phyloP scores from a whole-genome alignment of 2,329 filamentous ascomycete species.

The Zarea fungicola region DNA sequence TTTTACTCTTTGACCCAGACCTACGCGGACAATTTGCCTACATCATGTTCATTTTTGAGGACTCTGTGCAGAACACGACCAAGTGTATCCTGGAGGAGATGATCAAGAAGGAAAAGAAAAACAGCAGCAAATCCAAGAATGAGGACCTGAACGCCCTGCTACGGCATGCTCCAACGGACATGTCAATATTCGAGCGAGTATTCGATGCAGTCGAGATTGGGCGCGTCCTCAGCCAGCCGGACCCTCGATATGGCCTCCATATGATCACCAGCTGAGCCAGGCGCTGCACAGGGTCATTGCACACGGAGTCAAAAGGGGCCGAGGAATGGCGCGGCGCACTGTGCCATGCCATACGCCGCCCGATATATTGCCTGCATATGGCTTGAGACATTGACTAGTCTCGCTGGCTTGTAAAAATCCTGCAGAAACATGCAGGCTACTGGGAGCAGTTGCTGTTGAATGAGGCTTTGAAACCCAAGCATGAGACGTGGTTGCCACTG shows the following conservation, averaged over 20 bases:
- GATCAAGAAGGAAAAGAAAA: slow-evolving; percentile 43
- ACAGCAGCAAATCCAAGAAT: slow-evolving; percentile 24
- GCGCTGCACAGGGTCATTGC: slow-evolving; percentile 1
- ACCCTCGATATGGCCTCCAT: slow-evolving; percentile 49
- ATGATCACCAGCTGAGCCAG: slow-evolving; percentile 41
- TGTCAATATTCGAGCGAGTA: slow-evolving; percentile 48
- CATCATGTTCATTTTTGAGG: slow-evolving; percentile 61
- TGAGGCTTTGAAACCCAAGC: too few species aligned
- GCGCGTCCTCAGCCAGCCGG: slow-evolving; percentile 44
- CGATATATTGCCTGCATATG: slow-evolving; percentile 5
- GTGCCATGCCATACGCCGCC: too few species aligned
- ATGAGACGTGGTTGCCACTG: too few species aligned
- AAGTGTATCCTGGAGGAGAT: slow-evolving; percentile 50
- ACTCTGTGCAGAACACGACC: slow-evolving; percentile 48
- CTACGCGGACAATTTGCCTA: slow-evolving; percentile 56
- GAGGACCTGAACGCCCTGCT: slow-evolving; percentile 17
- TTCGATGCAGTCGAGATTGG: slow-evolving; percentile 48
- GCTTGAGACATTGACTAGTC: background rate
- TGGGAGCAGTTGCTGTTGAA: too few species aligned
- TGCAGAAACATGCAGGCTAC: slow-evolving; percentile 2
- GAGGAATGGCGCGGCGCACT: background rate
- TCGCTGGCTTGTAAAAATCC: background rate
- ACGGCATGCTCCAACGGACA: slow-evolving; percentile 35
- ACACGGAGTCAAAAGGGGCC: background rate
- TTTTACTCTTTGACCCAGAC: slow-evolving; percentile 57